Evolutionary conservation across 495 filamentous ascomycete genomes (phyloP).

Genomic region (Cladorrhinum samala): DNA sequence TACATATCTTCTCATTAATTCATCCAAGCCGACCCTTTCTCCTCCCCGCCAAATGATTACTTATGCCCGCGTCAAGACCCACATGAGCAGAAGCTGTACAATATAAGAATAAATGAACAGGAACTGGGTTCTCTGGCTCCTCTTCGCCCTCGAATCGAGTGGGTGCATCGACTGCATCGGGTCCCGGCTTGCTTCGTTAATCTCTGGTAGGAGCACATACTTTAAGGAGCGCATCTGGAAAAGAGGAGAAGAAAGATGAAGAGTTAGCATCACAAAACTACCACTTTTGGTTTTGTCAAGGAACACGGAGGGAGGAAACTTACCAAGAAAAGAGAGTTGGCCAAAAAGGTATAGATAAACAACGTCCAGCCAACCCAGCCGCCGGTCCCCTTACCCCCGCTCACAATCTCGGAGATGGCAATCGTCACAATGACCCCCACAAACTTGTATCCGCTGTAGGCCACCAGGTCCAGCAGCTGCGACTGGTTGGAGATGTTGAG

Average conservation of each 20-base stretch:
- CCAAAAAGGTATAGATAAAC: conserved; percentile 83
- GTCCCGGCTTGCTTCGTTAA: conserved; percentile 55
- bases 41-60: background rate
- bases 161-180: conserved; percentile 70
- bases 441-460: conserved; percentile 98
- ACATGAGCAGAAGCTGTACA: conserved; percentile 92
- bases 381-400: conserved; percentile 69
- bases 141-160: conserved; percentile 60
- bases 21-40: too few relatives aligned
- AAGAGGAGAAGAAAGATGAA: conserved; percentile 17
- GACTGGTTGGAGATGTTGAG: conserved; percentile 80
- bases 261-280: background rate
- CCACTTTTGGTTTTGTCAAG: background rate
- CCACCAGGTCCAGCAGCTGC: conserved; percentile 86
- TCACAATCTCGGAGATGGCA: conserved; percentile 67
- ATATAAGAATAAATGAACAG: conserved; percentile 92
- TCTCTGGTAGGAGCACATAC: conserved; percentile 92
- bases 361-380: conserved; percentile 84
- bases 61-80: conserved; percentile 60
- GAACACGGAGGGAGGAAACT: conserved; percentile 26
- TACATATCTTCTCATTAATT: too few relatives aligned
- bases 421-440: conserved; percentile 90
- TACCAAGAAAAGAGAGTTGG: conserved; percentile 95
- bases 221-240: conserved; percentile 93
- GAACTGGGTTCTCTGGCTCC: conserved; percentile 88